These are phyloP conservation scores for Centella asiatica DNA, from an alignment of 129 eudicot genomes.

Conservation along the genomic window DNA sequence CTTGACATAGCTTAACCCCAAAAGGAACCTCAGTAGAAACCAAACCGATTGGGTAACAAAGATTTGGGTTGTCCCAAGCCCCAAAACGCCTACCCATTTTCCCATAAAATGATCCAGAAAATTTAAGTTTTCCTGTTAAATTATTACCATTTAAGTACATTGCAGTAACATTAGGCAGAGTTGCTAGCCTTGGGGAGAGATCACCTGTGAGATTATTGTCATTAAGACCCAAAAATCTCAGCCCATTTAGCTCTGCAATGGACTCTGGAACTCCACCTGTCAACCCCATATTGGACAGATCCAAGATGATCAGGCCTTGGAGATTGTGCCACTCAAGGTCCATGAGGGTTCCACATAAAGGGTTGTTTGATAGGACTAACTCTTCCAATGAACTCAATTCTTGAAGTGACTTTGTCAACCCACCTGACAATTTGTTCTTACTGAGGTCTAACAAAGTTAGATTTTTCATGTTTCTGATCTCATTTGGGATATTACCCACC, in stretches of 20 bases:
- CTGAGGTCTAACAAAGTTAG: constrained; percentile 37
- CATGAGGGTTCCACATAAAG: constrained; percentile 22
- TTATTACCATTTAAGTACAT: constrained; percentile 20
- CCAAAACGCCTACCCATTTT: constrained; percentile 24
- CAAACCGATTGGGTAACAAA: constrained; percentile 8
- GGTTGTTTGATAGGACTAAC: constrained; percentile 22
- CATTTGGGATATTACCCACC: constrained; percentile 26
- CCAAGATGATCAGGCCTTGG: constrained; percentile 17
- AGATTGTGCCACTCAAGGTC: constrained; percentile 25
- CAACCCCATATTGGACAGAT: constrained; percentile 22
- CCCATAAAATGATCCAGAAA: constrained; percentile 20
- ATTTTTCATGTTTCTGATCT: constrained; percentile 21
- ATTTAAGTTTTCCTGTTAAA: constrained; percentile 16
- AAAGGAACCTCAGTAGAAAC: constrained; percentile 5
- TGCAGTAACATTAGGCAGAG: constrained; percentile 12
- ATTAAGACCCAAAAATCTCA: constrained; percentile 23
- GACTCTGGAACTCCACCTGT: constrained; percentile 19
- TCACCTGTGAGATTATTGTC: constrained; percentile 21
- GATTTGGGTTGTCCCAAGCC: constrained; percentile 17
- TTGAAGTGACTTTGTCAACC: constrained; percentile 16
- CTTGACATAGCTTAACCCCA: constrained; percentile 14
- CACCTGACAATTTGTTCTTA: constrained; percentile 32
- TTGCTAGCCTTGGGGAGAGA: constrained; percentile 15
- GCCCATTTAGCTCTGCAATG: constrained; percentile 16
- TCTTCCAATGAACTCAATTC: constrained; percentile 24